phyloP scores from a whole-genome alignment of 257 asterid genomes.

The Nyctanthes arbortristis region DNA sequence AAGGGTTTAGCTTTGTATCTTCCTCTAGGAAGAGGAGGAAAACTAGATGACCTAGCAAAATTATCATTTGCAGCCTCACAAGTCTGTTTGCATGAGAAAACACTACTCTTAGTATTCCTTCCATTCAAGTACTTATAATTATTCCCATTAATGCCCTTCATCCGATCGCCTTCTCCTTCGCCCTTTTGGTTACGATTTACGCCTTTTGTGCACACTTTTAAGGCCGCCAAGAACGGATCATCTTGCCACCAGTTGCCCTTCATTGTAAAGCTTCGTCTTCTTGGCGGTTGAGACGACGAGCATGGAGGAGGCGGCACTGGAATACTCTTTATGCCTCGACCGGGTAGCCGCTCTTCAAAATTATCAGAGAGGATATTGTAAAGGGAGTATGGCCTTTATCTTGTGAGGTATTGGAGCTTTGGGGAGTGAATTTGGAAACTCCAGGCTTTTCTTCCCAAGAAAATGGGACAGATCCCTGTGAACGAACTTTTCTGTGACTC shows the following conservation, averaged over 20 bases:
- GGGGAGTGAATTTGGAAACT: slow-evolving; percentile 42
- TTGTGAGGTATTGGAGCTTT: slow-evolving; percentile 26
- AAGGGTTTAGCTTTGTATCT: slow-evolving; percentile 29
- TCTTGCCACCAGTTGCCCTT: slow-evolving; percentile 30
- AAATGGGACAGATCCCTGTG: slow-evolving; percentile 59
- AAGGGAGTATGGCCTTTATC: not conserved
- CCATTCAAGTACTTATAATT: no score
- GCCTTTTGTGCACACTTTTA: slow-evolving; percentile 47
- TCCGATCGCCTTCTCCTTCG: slow-evolving; percentile 16
- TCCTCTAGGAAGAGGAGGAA: slow-evolving; percentile 57
- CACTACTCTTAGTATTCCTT: slow-evolving; percentile 7
- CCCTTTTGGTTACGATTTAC: not conserved
- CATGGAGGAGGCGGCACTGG: slow-evolving; percentile 50
- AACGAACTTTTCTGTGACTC: slow-evolving; percentile 43
- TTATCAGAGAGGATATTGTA: not conserved
- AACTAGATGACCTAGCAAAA: slow-evolving; percentile 38
- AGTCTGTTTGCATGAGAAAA: slow-evolving; percentile 50
- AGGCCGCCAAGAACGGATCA: slow-evolving; percentile 66
- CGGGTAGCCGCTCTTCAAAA: no score
- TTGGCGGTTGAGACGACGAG: slow-evolving; percentile 13
- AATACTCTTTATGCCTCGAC: not conserved
- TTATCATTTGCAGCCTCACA: slow-evolving; percentile 44
- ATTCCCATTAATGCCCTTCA: slow-evolving; percentile 15
- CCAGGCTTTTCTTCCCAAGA: slow-evolving; percentile 88
- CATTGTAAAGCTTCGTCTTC: slow-evolving; percentile 24